These are phyloP conservation scores for Fusarium devonianum DNA, from an alignment of 2,329 filamentous ascomycete genomes.

Conservation along the genomic window DNA sequence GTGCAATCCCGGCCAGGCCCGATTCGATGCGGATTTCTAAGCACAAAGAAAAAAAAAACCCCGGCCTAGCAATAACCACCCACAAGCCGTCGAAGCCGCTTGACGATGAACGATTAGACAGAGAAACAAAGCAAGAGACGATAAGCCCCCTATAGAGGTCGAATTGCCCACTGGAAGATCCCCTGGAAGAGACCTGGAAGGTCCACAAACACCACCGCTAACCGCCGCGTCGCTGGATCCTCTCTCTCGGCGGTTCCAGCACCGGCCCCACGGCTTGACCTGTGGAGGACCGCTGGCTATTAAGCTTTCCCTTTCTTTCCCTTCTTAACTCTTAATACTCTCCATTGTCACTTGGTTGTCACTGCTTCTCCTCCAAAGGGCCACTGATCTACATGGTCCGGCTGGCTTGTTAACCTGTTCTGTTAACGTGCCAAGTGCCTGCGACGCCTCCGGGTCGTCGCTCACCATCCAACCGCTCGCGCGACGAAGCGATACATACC, in stretches of 20 bases:
- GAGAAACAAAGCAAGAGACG: not conserved
- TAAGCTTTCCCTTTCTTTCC: constrained; percentile 28
- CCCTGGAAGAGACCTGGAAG: too few species aligned
- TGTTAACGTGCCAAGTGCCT: constrained; percentile 13
- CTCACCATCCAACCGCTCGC: constrained; percentile 9
- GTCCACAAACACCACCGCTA: constrained; percentile 14
- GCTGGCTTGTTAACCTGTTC: constrained; percentile 5
- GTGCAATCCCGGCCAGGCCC: constrained; percentile 35
- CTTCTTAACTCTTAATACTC: constrained; percentile 1
- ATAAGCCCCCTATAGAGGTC: not conserved
- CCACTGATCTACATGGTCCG: constrained; percentile 32
- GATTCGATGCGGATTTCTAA: constrained; percentile 42
- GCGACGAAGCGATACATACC: constrained; percentile 10
- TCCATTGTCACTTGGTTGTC: constrained; percentile 5
- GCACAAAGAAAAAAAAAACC: constrained; percentile 27
- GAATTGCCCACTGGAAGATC: not conserved
- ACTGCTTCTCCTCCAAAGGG: constrained; percentile 1
- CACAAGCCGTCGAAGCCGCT: constrained; percentile 6
- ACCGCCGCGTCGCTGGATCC: not conserved
- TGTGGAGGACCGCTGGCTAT: constrained; percentile 18
- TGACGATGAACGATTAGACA: not conserved
- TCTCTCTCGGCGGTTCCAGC: constrained; percentile 20
- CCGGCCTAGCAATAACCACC: constrained; percentile 21
- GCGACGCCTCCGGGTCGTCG: constrained; percentile 37
- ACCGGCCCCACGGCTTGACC: constrained; percentile 21